Conservation (phyloP, 75 land plant genomes). For the Pseudotsuga menziesii region DNA sequence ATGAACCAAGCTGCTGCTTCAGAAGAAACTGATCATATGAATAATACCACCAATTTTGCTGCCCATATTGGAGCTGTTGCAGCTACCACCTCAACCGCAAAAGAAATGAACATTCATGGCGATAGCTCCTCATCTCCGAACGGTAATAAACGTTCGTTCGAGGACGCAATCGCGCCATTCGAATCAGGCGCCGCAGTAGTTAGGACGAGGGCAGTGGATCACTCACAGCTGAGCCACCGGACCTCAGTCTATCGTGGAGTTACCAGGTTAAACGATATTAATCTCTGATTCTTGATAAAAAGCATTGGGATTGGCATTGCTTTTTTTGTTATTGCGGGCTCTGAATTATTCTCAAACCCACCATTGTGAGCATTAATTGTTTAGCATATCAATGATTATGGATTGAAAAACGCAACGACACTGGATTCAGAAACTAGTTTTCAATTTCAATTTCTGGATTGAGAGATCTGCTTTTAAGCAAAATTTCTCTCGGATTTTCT, state of each 20-base stretch:
- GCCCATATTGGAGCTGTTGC: background rate
- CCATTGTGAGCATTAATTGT: background rate
- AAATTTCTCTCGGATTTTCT: background rate
- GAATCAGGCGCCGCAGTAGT: constrained; percentile 15
- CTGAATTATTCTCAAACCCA: background rate
- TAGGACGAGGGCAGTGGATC: constrained; percentile 44
- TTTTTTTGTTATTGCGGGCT: background rate
- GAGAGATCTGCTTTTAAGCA: background rate
- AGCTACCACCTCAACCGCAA: background rate
- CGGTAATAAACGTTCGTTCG: background rate
- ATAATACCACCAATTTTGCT: background rate
- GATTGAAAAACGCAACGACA: too few species aligned
- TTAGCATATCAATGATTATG: too few species aligned
- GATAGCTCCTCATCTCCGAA: background rate
- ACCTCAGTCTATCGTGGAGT: constrained; percentile 91
- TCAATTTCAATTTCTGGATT: too few species aligned
- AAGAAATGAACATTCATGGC: background rate
- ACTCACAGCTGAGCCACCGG: constrained; percentile 64
- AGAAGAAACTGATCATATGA: constrained; percentile 2
- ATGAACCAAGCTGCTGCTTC: background rate
- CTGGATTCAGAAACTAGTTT: background rate
- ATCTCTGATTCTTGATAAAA: too few species aligned
- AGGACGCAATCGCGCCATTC: constrained; percentile 1
- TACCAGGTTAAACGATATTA: constrained; percentile 45
- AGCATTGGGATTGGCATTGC: too few species aligned